These are phyloP conservation scores for Pseudocohnilembus persalinus DNA, from an alignment of 169 alveolate genomes.

Conservation along the genomic window DNA sequence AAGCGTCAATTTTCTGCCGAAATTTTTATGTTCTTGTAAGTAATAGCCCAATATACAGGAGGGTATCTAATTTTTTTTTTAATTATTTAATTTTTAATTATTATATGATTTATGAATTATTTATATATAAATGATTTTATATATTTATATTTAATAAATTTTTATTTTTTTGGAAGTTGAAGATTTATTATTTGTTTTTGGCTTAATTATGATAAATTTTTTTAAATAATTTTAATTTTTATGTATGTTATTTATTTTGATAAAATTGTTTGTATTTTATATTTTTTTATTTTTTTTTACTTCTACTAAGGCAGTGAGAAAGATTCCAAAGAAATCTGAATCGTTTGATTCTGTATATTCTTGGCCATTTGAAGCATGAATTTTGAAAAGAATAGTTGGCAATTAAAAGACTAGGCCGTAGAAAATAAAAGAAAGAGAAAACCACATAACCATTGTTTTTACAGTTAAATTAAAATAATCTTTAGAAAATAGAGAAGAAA, in stretches of 20 bases:
- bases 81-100: no score
- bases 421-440: constrained; percentile 10
- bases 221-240: no score
- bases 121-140: no score
- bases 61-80: not conserved
- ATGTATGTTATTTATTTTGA: no score
- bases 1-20: constrained; percentile 15
- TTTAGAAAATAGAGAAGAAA: not conserved
- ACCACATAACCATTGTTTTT: constrained; percentile 31
- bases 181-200: no score
- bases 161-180: no score
- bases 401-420: constrained; percentile 6
- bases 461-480: not conserved
- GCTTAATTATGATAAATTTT: no score
- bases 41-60: constrained; percentile 12
- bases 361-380: not conserved
- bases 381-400: constrained; percentile 17
- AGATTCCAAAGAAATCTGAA: constrained; percentile 13
- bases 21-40: not conserved
- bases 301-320: constrained; percentile 5
- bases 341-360: not conserved
- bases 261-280: no score
- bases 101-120: no score
- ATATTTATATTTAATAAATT: no score
- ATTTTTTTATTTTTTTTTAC: not conserved